phyloP scores from a whole-genome alignment of 2,329 filamentous ascomycete species.

The Chaetomiaceae sp. region DNA sequence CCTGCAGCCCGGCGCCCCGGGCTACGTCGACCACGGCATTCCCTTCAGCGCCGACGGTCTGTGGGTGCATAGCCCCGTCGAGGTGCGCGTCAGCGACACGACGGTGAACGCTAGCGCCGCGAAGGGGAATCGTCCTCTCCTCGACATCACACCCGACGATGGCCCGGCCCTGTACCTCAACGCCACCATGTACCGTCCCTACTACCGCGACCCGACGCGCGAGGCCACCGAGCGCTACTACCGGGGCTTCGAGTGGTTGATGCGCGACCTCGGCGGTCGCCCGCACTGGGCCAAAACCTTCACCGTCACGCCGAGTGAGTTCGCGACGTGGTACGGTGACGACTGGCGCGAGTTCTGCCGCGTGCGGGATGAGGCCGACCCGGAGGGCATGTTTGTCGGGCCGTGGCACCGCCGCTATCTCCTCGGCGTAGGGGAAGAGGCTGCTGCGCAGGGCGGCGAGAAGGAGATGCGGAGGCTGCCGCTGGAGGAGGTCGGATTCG shows the following conservation, averaged over 20 bases:
- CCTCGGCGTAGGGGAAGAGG: conserved; percentile 29
- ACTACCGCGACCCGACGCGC: conserved; percentile 63
- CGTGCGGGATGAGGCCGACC: conserved; percentile 60
- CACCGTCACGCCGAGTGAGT: conserved; percentile 45
- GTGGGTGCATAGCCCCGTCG: conserved; percentile 71
- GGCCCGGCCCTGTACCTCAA: conserved; percentile 72
- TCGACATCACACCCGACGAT: conserved; percentile 58
- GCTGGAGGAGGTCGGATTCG: conserved; percentile 27
- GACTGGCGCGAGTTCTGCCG: conserved; percentile 55
- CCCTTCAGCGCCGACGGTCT: conserved; percentile 62
- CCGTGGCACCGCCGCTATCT: conserved; percentile 79
- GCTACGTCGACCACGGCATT: conserved; percentile 55
- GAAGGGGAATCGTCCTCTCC: conserved; percentile 26
- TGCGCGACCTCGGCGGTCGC: conserved; percentile 66
- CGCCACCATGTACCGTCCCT: conserved; percentile 71
- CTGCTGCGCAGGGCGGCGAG: neutral
- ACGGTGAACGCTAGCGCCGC: conserved; percentile 30
- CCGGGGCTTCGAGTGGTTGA: conserved; percentile 73
- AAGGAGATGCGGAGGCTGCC: conserved; percentile 15
- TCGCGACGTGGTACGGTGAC: conserved; percentile 56
- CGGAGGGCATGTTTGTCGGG: conserved; percentile 74
- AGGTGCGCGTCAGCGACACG: conserved; percentile 69
- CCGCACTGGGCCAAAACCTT: conserved; percentile 87
- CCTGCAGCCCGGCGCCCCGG: conserved; percentile 47
- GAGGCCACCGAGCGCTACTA: conserved; percentile 58